Evolutionary conservation across 768 basidiomycete species (phyloP), one percentile per base, ranked within the genome.

Genomic region (Lactarius tabidus): DNA sequence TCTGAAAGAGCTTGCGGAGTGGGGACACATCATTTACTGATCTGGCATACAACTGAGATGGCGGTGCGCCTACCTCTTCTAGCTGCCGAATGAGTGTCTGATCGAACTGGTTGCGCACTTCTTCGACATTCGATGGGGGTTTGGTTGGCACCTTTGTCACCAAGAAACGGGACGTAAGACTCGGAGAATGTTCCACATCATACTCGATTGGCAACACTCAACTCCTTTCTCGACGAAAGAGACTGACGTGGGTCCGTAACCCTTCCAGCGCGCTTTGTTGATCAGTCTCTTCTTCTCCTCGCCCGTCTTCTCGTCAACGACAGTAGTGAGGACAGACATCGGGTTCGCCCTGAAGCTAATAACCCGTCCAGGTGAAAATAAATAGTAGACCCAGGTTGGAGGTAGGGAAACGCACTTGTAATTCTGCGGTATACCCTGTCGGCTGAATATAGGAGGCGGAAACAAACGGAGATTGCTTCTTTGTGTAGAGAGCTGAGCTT

Each of bases 361-460:
- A 14, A 18, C 56, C 26, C 17, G 39, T 9, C 35, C 39, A 23
- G 52, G 23, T 51, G 10, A 36, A 20, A 33, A 36, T 23, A 8
- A 56, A 39, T 18, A 7, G 31, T 18, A n/a, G 31, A 9, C 5
- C 9, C 38, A 7, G 57, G 3, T 18, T 8, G 4, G n/a, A 8
- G 26, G 29, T 20, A n/a, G 36, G 31, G 59, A 18, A 33, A 48
- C 31, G 74, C 79, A 93, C 93, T 87, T 88, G 80, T 95, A 97
- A 55, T 83, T 84, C 67, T 91, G 88, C 28, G 93, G 86, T 45
- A 95, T 83, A 0, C 78, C 81, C 69, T 93, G 89, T 38, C 93
- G 83, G 70, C 89, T 90, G 77, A 98, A 98, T 55, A 95, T 75
- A 9, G 96, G 95, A 0, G 95, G 91, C 33, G 96, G 94, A 68